Evolutionary conservation across 2,329 filamentous ascomycete genomes (phyloP), one percentile per base, ranked within the genome.

Genomic region (Aureobasidium sp.): DNA sequence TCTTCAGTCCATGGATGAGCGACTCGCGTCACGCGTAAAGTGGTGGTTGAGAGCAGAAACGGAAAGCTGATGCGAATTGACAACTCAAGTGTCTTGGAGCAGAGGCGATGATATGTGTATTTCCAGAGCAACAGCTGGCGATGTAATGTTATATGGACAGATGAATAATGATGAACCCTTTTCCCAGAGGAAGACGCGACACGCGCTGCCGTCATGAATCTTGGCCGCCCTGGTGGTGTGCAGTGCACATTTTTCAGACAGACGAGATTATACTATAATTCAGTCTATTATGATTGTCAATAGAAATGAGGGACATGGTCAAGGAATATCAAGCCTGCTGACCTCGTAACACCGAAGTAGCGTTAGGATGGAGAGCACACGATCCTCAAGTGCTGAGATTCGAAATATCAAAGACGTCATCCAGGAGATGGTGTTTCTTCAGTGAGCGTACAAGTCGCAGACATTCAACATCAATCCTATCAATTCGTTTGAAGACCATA

Each of bases 11-110:
- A 59, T 59, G 20, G 15, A 29, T 39, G 39, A 43, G 36, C 12
- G 36, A 10, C 32, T 24, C 48, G 57, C 56, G 62, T 56, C 39
- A 43, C 63, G 63, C 63, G 63, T 62, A 64, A 57, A 64, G 63
- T 64, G 63, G 63, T 41, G 5, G 3, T 29, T 15, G 6, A 29
- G 34, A 8, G n/a, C 9, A 36, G 10, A 32, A 32, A 17, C 26
- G n/a, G 3, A 15, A 10, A 17, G 15, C 7, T 3, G 3, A 15
- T 9, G 13, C 26, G 15, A 27, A 12, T 2, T 46, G 26, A 10
- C 15, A n/a, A 48, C 13, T 29, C 17, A 1, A 9, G 10, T 4
- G 50, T 26, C 7, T 6, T 39, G 24, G 20, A 26, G 12, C 6
- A 17, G 13, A 39, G 15, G 4, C 10, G 20, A 1, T 17, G 9